phyloP scores from a whole-genome alignment of 2,329 filamentous ascomycete species.

The Bipolaris zeicola region DNA sequence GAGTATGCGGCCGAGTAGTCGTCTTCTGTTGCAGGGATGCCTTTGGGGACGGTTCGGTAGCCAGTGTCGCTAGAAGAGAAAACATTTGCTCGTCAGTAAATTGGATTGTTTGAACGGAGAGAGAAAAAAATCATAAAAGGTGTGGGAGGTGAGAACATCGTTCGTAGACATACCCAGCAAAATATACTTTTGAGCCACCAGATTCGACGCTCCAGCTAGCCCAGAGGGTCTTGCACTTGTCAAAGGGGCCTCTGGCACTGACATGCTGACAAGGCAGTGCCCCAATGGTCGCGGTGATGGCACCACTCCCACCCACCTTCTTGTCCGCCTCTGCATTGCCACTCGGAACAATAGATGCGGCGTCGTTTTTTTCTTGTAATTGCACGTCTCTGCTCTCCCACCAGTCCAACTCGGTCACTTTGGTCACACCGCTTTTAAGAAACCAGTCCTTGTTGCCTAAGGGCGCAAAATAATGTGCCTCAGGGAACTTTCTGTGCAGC shows the following conservation, averaged over 20 bases:
- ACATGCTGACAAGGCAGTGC: constrained; percentile 87
- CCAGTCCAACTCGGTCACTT: constrained; percentile 92
- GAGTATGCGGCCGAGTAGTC: constrained; percentile 71
- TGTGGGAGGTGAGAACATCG: not conserved
- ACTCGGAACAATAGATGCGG: constrained; percentile 10
- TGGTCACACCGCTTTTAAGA: constrained; percentile 67
- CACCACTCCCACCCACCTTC: constrained; percentile 1
- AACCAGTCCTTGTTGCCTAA: constrained; percentile 87
- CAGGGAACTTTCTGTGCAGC: constrained; percentile 72
- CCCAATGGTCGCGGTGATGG: constrained; percentile 72
- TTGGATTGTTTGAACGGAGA: too few relatives aligned
- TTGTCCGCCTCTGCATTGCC: constrained; percentile 3
- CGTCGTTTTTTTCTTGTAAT: constrained; percentile 49
- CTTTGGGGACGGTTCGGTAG: constrained; percentile 76
- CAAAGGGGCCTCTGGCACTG: constrained; percentile 69
- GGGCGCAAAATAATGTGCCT: constrained; percentile 86
- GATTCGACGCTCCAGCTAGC: constrained; percentile 81
- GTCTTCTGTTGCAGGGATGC: constrained; percentile 64
- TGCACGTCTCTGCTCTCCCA: constrained; percentile 84
- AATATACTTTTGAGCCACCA: constrained; percentile 79
- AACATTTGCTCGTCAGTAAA: constrained; percentile 22
- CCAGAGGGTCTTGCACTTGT: constrained; percentile 82
- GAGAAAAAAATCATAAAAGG: not conserved
- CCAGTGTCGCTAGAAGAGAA: constrained; percentile 73
- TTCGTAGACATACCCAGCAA: constrained; percentile 62